Base-by-base conservation (phyloP, 1,284 basidiomycete species). In the Cryptococcus sp. region DNA sequence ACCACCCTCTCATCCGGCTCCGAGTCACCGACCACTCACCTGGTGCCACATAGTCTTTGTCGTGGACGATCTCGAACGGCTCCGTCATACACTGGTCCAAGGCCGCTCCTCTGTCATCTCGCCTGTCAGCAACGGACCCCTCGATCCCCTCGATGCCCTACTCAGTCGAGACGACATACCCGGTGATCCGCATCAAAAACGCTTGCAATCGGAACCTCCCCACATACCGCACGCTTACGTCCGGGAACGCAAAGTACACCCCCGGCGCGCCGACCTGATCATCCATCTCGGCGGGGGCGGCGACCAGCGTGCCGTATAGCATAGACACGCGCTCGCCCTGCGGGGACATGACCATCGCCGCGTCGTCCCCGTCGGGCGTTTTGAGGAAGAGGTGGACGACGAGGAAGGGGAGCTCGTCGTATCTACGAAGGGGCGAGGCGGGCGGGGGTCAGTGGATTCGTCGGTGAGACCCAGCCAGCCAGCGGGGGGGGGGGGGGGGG, bases 221-320 rank as follows among this genome's bases (percentile, higher is more conserved):
- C 33, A 83, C 80, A 78, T 82, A 83, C 13, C 88, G 83, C 54
- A 95, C 84, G 69, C 88, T 89, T 63, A 91, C 87, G 73, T 95
- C 92, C 8, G 91, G 87, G 69, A 94, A 95, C 50, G 92, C 79
- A 69, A 95, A 93, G 75, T 88, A 93, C 37, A 89, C 79, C 8
- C 89, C 88, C 62, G 82, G 80, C 38, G 85, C 84, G 43, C 89
- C 89, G 71, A 88, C 84, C 42, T 85, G 80, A 70, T 92, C 87
- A 60, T 86, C 83, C 68, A 91, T 79, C 52, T 86, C 83, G 45
- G 89, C 84, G 1, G 89, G 83, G 0, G 87, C 86, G 13, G 91
- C 85, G 28, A 93, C 89, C 24, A 92, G 79, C 57, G 86, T 88
- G 39, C 92, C 92, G 71, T 93, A 90, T 18, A 94, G 80, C 60